phyloP scores from a whole-genome alignment of 1,284 basidiomycete genomes.

The Fomitiporia mediterranea region DNA sequence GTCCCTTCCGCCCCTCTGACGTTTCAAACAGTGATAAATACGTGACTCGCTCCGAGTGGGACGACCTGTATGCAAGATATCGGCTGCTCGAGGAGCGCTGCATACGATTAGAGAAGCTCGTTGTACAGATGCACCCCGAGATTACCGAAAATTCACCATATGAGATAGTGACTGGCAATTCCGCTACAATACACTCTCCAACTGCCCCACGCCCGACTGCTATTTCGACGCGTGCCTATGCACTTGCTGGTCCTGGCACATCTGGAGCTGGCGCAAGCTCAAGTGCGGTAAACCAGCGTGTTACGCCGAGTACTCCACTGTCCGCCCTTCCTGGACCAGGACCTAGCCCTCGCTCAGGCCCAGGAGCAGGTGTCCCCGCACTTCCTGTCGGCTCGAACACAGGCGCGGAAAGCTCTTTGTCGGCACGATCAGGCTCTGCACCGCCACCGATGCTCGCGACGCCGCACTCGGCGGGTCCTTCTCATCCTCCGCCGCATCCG shows the following conservation, averaged over 20 bases:
- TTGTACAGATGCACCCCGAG: slow-evolving; percentile 16
- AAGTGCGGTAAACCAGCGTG: background rate
- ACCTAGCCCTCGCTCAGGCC: background rate
- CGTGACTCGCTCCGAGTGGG: slow-evolving; percentile 48
- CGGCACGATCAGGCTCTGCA: slow-evolving; percentile 9
- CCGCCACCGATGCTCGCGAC: slow-evolving; percentile 1
- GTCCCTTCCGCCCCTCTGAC: slow-evolving; percentile 14
- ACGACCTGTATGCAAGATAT: slow-evolving; percentile 38
- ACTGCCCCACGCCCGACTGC: background rate
- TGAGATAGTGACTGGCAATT: background rate
- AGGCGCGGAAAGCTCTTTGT: background rate
- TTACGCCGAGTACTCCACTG: slow-evolving; percentile 1
- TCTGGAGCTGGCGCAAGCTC: background rate
- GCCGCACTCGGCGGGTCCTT: slow-evolving; percentile 1
- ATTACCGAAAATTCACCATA: slow-evolving; percentile 1
- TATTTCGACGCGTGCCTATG: background rate
- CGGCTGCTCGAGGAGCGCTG: slow-evolving; percentile 16
- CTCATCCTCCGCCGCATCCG: slow-evolving; percentile 1
- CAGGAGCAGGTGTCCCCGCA: background rate
- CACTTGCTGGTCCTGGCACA: slow-evolving; percentile 1
- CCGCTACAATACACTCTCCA: background rate
- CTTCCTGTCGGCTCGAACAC: background rate
- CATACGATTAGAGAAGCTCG: slow-evolving; percentile 11
- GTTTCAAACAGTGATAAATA: slow-evolving; percentile 45
- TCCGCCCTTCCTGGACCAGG: slow-evolving; percentile 1